Percentiles rank a stretch among this genome's conserved stretches.
phyloP scores from a whole-genome alignment of 495 filamentous ascomycete species.

The Tetracladium setigerum region DNA sequence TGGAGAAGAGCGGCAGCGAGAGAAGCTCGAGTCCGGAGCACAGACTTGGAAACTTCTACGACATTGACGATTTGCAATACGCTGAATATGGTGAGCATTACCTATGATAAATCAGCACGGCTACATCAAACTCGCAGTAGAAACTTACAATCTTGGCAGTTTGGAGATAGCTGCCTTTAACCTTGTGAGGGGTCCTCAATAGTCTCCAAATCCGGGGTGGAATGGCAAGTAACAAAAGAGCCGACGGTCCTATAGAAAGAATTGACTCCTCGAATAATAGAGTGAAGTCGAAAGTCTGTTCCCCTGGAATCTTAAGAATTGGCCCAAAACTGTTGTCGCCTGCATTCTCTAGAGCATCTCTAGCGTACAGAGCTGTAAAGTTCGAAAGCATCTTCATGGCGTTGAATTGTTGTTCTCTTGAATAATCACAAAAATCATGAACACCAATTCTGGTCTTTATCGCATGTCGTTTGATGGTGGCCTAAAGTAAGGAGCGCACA shows the following conservation, averaged over 20 bases:
- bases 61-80: constrained; percentile 7
- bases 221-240: constrained; percentile 34
- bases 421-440: too few species aligned
- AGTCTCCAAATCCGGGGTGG: constrained; percentile 43
- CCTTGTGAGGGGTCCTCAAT: constrained; percentile 18
- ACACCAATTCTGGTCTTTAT: too few species aligned
- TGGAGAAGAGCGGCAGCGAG: constrained; percentile 38
- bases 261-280: constrained; percentile 47
- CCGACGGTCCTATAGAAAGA: constrained; percentile 36
- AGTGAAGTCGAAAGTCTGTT: constrained; percentile 14
- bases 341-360: too few species aligned
- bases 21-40: constrained; percentile 34
- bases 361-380: too few species aligned
- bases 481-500: too few species aligned
- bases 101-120: background rate
- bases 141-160: constrained; percentile 6
- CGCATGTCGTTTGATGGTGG: too few species aligned
- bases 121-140: background rate
- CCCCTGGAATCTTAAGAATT: constrained; percentile 1
- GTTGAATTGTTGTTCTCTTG: too few species aligned
- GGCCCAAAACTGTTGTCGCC: constrained; percentile 16
- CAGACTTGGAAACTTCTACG: constrained; percentile 9
- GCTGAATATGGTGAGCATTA: constrained; percentile 1
- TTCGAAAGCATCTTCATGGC: too few species aligned
- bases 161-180: constrained; percentile 3